A percentile compares a stretch with the other conserved stretches of the same genome.
phyloP scores from a whole-genome alignment of 2,329 filamentous ascomycete species.

The Cytospora leucostoma region DNA sequence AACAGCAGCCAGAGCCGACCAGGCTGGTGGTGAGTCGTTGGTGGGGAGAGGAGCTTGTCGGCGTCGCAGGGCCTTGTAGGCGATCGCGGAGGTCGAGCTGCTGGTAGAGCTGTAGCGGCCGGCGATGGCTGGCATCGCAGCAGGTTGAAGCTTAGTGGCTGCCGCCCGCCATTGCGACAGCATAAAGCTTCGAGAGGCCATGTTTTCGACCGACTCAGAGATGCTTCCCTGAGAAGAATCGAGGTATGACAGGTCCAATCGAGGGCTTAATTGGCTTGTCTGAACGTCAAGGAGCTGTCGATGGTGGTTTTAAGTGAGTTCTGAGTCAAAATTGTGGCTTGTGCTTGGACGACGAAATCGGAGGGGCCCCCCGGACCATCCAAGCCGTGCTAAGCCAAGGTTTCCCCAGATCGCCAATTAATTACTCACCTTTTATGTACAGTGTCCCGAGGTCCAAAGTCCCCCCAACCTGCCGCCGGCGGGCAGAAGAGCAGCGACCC shows the following conservation, averaged over 20 bases:
- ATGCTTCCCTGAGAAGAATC: conserved; percentile 22
- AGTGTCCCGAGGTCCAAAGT: background rate
- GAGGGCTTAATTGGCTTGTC: conserved; percentile 13
- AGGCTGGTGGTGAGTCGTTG: conserved; percentile 71
- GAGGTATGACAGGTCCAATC: conserved; percentile 17
- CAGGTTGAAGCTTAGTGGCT: conserved; percentile 29
- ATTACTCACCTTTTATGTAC: conserved; percentile 6
- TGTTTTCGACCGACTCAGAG: conserved; percentile 25
- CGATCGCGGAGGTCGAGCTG: conserved; percentile 87
- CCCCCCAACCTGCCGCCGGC: background rate
- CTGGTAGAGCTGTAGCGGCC: conserved; percentile 49
- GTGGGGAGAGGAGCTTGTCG: conserved; percentile 84
- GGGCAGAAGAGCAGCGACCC: background rate
- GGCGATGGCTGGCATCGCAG: conserved; percentile 35
- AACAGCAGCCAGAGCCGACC: conserved; percentile 92
- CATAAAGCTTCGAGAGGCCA: conserved; percentile 27
- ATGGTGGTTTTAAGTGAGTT: conserved; percentile 1
- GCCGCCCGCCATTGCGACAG: conserved; percentile 31
- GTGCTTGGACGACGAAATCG: conserved; percentile 17
- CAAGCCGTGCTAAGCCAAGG: background rate
- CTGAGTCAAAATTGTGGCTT: conserved; percentile 22
- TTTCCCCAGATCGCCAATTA: conserved; percentile 19
- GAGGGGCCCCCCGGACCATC: conserved; percentile 3
- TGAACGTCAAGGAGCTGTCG: conserved; percentile 8
- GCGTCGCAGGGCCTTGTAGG: conserved; percentile 95